A percentile compares a stretch with the other conserved stretches of the same genome.
Conservation (phyloP, 1,284 basidiomycete species). For the Anthracocystis setariae region DNA sequence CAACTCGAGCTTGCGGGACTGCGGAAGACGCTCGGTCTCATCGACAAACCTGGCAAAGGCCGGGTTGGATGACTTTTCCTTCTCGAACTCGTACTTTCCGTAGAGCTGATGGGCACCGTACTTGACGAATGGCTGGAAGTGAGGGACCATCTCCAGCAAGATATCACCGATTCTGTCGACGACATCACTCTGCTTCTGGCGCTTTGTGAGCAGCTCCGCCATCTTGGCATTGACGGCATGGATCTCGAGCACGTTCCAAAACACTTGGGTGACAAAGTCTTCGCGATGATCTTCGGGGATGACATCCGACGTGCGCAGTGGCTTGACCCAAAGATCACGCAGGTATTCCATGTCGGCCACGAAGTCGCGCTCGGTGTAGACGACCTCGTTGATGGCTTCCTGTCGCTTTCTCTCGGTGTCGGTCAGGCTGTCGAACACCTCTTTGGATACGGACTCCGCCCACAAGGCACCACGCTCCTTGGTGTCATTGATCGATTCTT, state of each 20-base stretch:
- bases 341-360: conserved; percentile 98
- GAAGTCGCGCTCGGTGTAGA: conserved; percentile 97
- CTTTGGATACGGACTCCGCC: conserved; percentile 95
- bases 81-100: conserved; percentile 98
- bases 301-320: conserved; percentile 78
- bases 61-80: conserved; percentile 91
- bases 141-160: conserved; percentile 84
- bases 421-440: conserved; percentile 89
- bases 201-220: conserved; percentile 90
- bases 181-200: conserved; percentile 92
- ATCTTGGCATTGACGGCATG: conserved; percentile 88
- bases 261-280: conserved; percentile 92
- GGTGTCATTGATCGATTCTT: conserved; percentile 83
- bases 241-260: conserved; percentile 97
- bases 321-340: conserved; percentile 90
- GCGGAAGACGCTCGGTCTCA: conserved; percentile 88
- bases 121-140: conserved; percentile 88
- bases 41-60: conserved; percentile 97
- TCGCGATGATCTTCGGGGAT: conserved; percentile 81
- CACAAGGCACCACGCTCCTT: conserved; percentile 80
- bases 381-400: conserved; percentile 98
- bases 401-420: conserved; percentile 95
- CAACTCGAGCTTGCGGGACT: conserved; percentile 94
- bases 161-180: conserved; percentile 93
- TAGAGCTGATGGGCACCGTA: conserved; percentile 98